phyloP scores from a whole-genome alignment of 306 rosid species.

The Gleditsia sinensis region DNA sequence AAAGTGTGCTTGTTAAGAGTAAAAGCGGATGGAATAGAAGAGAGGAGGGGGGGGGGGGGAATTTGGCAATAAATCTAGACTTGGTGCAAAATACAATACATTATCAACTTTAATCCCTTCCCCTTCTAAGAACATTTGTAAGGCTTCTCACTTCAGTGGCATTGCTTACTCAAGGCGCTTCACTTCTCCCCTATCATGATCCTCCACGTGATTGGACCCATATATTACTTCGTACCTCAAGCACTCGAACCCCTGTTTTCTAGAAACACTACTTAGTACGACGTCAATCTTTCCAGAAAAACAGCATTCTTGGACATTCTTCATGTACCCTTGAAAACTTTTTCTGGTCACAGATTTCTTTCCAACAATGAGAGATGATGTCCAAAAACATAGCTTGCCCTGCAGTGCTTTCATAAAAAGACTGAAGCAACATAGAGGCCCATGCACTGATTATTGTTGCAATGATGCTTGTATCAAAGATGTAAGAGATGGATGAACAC shows the following conservation, averaged over 20 bases:
- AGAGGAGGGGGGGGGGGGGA: neutral
- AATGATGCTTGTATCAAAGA: slow-evolving; percentile 77
- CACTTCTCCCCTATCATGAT: too few relatives aligned
- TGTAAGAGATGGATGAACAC: slow-evolving; percentile 91
- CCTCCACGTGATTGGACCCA: too few relatives aligned
- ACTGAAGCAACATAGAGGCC: slow-evolving; percentile 21
- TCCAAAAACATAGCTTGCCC: neutral
- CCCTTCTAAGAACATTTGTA: neutral
- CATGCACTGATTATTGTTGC: slow-evolving; percentile 49
- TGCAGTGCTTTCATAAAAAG: neutral
- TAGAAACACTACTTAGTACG: neutral
- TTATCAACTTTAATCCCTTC: neutral
- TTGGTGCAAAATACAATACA: neutral
- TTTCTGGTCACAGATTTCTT: neutral
- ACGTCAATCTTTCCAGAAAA: slow-evolving; percentile 1
- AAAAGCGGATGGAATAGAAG: neutral
- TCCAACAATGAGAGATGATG: neutral
- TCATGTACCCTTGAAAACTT: neutral
- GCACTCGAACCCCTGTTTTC: too few relatives aligned
- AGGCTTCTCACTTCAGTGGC: slow-evolving; percentile 4
- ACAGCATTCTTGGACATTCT: slow-evolving; percentile 2
- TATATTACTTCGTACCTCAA: too few relatives aligned
- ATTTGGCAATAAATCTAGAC: neutral
- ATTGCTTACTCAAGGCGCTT: slow-evolving; percentile 2
- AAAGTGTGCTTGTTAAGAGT: neutral